Conservation (phyloP, 495 filamentous ascomycete species). For the Podospora anserina region DNA sequence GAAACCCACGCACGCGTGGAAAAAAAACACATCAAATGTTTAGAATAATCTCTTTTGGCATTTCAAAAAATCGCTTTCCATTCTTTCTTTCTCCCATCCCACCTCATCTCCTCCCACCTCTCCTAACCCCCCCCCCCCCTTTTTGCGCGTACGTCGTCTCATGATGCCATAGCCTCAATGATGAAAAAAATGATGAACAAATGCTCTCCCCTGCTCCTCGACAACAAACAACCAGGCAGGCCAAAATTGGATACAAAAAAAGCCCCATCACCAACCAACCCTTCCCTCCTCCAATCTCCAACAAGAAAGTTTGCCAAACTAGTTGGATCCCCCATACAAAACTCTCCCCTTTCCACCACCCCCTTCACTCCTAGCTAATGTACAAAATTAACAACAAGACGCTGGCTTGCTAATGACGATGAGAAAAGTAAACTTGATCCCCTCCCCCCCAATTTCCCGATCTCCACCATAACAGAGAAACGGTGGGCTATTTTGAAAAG, state of each 20-base stretch:
- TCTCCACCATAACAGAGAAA: neutral
- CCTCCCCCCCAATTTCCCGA: neutral
- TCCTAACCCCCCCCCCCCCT: too few relatives aligned
- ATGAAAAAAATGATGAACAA: neutral
- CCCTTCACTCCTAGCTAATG: neutral
- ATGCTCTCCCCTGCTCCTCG: neutral
- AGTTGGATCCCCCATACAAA: neutral
- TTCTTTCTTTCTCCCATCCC: neutral
- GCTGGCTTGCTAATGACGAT: neutral
- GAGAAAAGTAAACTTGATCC: neutral
- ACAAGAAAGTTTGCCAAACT: neutral
- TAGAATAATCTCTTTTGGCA: neutral
- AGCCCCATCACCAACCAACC: neutral
- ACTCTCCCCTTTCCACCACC: neutral
- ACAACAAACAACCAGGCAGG: neutral
- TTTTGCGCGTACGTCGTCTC: neutral
- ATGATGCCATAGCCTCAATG: neutral
- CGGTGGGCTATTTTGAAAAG: neutral
- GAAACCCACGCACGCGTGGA: neutral
- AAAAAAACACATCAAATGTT: neutral
- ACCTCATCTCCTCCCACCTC: neutral
- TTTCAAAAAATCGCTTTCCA: neutral
- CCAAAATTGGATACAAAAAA: neutral
- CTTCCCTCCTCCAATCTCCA: neutral
- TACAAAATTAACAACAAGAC: neutral